Evolutionary conservation across 495 filamentous ascomycete species (phyloP), one percentile per base, ranked within the genome.

Genomic region (Tuber borchii): DNA sequence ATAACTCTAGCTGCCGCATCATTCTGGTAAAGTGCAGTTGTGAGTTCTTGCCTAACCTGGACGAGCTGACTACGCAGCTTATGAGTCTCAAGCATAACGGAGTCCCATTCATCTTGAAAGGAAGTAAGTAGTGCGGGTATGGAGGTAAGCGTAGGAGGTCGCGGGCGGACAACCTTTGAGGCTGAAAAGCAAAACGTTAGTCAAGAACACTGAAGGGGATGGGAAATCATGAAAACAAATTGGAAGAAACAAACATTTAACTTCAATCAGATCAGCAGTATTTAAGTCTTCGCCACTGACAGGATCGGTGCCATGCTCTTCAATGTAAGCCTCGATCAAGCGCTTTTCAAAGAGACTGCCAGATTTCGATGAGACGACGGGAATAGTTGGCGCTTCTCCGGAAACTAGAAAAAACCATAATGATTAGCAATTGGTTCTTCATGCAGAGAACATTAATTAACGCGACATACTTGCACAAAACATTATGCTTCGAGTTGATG

Each of bases 41-140:
- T 92, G 44, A 99, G 89, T 85, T 99, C 96, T 84, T 98, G 94
- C 81, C 94, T 87, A 42, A 93, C 95, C 82, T 97, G 93, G 68
- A 91, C 87, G 76, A 99, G 85, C 76, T 97, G 93, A 83, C 97
- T 92, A 84, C 91, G 90, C 48, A 97, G 86, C 71, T 92, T 93
- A 83, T 93, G 97, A 71, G 93, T 90, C 84, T 99, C 95, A 31
- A 99, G 86, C 43, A 94, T 92, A 42, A 97, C 84, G 16, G 95
- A 91, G 84, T 99, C 95, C 95, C 95, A 99, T 87, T 99, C 95
- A 80, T 97, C 95, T 79, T 99, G 95, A 82, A 99, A 97, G n/a
- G 93, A 91, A 56, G 91, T 92, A 76, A 99, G 92, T 39, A 99
- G 88, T n/a, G 95, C 93, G 10, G 95, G 95, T 77, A 99, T 96